Percentiles rank a stretch among this genome's conserved stretches.
phyloP scores from a whole-genome alignment of 257 asterid genomes.

The Dorcoceras hygrometricum region DNA sequence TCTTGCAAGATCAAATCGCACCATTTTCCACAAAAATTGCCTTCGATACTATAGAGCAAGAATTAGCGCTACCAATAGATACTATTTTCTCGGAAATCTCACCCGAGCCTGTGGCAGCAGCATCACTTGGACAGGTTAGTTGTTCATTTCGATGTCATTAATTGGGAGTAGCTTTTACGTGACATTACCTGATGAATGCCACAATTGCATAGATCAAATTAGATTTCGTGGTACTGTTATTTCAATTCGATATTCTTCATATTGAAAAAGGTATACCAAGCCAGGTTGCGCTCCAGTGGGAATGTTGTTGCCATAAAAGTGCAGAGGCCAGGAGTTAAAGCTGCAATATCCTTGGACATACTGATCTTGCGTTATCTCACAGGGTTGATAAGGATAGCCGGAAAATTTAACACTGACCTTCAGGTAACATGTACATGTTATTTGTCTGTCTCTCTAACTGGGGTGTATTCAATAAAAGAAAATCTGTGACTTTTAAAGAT shows the following conservation, averaged over 20 bases:
- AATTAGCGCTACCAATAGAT: slow-evolving; percentile 79
- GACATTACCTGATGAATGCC: neutral
- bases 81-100: slow-evolving; percentile 84
- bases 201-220: slow-evolving; percentile 18
- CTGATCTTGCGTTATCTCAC: slow-evolving; percentile 81
- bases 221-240: neutral
- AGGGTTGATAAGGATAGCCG: slow-evolving; percentile 68
- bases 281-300: slow-evolving; percentile 77
- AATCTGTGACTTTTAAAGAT: too few relatives aligned
- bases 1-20: slow-evolving; percentile 87
- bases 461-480: too few relatives aligned
- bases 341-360: slow-evolving; percentile 92
- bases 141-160: slow-evolving; percentile 6
- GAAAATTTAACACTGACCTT: slow-evolving; percentile 83
- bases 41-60: slow-evolving; percentile 77
- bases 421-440: slow-evolving; percentile 53
- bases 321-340: slow-evolving; percentile 97
- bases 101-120: slow-evolving; percentile 97
- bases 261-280: slow-evolving; percentile 79
- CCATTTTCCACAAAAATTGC: slow-evolving; percentile 89
- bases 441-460: neutral
- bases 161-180: slow-evolving; percentile 18
- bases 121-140: slow-evolving; percentile 94
- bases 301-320: slow-evolving; percentile 90
- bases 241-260: slow-evolving; percentile 17